phyloP scores from a whole-genome alignment of 2,329 filamentous ascomycete species.

The Talaromyces sp. region DNA sequence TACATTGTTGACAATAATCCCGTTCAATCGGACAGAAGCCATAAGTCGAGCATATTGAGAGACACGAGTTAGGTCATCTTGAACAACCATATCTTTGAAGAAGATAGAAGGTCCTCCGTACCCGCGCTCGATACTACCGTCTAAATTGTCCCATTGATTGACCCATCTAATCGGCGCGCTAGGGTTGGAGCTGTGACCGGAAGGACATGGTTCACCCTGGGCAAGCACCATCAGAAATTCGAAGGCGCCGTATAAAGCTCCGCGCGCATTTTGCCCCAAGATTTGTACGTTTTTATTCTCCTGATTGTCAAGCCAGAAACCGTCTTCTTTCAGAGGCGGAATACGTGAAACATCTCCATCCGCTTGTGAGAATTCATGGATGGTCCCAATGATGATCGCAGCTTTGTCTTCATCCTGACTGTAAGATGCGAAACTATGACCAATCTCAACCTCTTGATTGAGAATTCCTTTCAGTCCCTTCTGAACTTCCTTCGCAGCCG shows the following conservation, averaged over 20 bases:
- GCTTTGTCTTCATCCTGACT: slow-evolving; percentile 21
- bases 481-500: slow-evolving; percentile 58
- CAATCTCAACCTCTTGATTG: slow-evolving; percentile 44
- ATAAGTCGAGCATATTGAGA: slow-evolving; percentile 63
- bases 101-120: slow-evolving; percentile 68
- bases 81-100: slow-evolving; percentile 56
- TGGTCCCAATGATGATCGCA: slow-evolving; percentile 31
- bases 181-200: slow-evolving; percentile 54
- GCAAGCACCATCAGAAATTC: slow-evolving; percentile 65
- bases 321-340: slow-evolving; percentile 39
- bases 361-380: slow-evolving; percentile 28
- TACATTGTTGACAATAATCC: slow-evolving; percentile 67
- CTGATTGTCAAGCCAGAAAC: slow-evolving; percentile 58
- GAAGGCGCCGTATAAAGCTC: slow-evolving; percentile 66
- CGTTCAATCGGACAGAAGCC: slow-evolving; percentile 65
- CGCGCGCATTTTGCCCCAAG: slow-evolving; percentile 63
- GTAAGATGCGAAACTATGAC: slow-evolving; percentile 18
- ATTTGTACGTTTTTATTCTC: slow-evolving; percentile 52
- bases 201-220: slow-evolving; percentile 53
- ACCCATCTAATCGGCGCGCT: slow-evolving; percentile 64
- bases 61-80: slow-evolving; percentile 59
- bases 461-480: slow-evolving; percentile 58
- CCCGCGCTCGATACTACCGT: slow-evolving; percentile 64
- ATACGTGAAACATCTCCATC: slow-evolving; percentile 23
- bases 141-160: slow-evolving; percentile 72